Conservation (phyloP, 108 stramenopile species). For the Conticribra weissflogii region DNA sequence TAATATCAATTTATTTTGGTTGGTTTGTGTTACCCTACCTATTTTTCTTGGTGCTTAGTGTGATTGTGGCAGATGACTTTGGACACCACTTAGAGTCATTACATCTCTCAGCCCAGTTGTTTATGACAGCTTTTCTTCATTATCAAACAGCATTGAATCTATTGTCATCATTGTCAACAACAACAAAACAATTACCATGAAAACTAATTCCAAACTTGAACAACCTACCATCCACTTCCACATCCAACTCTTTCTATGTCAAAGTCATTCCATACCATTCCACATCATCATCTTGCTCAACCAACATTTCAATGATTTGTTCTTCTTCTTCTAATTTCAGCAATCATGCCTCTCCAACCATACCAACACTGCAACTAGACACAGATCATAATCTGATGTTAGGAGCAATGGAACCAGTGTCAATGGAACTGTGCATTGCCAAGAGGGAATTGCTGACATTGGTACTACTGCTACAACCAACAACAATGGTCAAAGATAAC, state of each 20-base stretch:
- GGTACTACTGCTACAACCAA: no score
- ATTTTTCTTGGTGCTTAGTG: no score
- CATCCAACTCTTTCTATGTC: slow-evolving; percentile 10
- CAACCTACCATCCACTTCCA: slow-evolving; percentile 15
- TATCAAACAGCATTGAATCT: no score
- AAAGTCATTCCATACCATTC: slow-evolving; percentile 17
- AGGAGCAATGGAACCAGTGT: neutral
- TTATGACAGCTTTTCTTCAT: no score
- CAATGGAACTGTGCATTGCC: neutral
- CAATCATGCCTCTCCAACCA: neutral
- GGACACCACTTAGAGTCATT: no score
- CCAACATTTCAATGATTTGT: slow-evolving; percentile 13
- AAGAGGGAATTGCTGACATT: neutral
- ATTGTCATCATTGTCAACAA: no score
- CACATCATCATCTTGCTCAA: slow-evolving; percentile 16
- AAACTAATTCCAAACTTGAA: slow-evolving; percentile 14
- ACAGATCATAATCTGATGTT: neutral
- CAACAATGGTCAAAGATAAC: neutral
- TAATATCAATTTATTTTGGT: no score
- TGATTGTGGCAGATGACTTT: no score
- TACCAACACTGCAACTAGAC: neutral
- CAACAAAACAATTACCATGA: no score
- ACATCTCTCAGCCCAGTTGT: no score
- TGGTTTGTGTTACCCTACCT: no score
- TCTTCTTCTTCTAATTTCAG: slow-evolving; percentile 31